These are phyloP conservation scores for Neonectria hederae DNA, from an alignment of 2,329 filamentous ascomycete genomes.

Conservation along the genomic window DNA sequence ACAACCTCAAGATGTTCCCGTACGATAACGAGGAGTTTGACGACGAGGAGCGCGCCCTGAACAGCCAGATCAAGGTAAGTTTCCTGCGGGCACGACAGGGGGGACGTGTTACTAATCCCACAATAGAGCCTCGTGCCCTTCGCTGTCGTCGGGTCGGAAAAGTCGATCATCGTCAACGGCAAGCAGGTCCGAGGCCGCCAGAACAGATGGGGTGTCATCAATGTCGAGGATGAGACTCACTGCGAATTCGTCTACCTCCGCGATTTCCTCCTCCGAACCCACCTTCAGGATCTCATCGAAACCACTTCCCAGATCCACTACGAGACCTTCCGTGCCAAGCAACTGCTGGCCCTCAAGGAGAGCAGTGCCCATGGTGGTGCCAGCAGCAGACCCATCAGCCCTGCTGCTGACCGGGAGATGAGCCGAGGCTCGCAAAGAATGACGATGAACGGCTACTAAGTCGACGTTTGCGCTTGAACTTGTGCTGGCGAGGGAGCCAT, in stretches of 20 bases:
- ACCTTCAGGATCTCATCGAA: conserved; percentile 98
- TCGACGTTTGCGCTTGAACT: conserved; percentile 42
- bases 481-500: conserved; percentile 46
- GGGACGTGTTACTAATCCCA: conserved; percentile 46
- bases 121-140: conserved; percentile 90
- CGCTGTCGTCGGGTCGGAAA: conserved; percentile 97
- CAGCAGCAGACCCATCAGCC: conserved; percentile 89
- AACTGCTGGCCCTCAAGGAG: conserved; percentile 97
- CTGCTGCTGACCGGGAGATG: conserved; percentile 91
- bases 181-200: conserved; percentile 97
- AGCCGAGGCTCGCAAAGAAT: conserved; percentile 97
- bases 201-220: conserved; percentile 99
- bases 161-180: conserved; percentile 96
- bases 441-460: conserved; percentile 98
- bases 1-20: conserved; percentile 99
- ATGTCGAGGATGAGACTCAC: conserved; percentile 99
- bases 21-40: conserved; percentile 99
- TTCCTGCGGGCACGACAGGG: too few species aligned
- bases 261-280: conserved; percentile 98
- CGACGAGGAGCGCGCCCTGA: conserved; percentile 92
- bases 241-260: conserved; percentile 99
- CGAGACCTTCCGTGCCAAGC: conserved; percentile 99
- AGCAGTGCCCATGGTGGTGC: conserved; percentile 86
- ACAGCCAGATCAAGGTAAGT: conserved; percentile 93
- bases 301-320: conserved; percentile 99